Evolutionary conservation across 805 yeast genomes (phyloP), one percentile per base, ranked within the genome.

Genomic region (Cyberlindnera veronae): DNA sequence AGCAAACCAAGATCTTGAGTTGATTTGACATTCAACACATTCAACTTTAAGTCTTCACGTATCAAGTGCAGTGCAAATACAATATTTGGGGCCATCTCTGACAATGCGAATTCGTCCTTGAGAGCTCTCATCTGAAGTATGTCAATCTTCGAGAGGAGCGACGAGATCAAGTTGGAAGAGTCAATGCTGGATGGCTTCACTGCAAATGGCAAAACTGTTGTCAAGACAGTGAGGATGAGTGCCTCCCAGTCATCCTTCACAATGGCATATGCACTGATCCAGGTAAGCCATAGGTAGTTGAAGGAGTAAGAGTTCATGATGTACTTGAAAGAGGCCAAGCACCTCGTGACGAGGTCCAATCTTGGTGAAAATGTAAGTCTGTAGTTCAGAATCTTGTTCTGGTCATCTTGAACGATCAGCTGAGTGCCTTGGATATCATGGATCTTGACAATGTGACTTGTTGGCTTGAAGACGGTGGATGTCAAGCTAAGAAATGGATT

Each of bases 1-100:
- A 89, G 58, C 1, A 63, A 19, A 0, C 83, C 78, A 21, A 90
- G 51, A 23, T 61, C 61, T 4, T 63, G 50, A 11, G 70, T 62
- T 8, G 64, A 57, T 0, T 51, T 39, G 3, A 54, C 40, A 5
- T 71, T 65, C 19, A 77, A 61, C 2, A 76, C 61, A 50, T 84
- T 79, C 22, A 91, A 64, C 37, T 73, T 71, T 33, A 72, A 59
- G 45, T 91, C 97, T 58, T 91, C 97, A 39, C 89, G 66, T 2
- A 87, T 63, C 28, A 89, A 54, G 62, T 90, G 97, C 34, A 91
- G 61, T 0, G 89, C 76, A 19, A 84, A 61, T 0, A 80, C 70
- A 10, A 86, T 70, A 42, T 76, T 79, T 0, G 91, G 84, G 0
- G 80, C 63, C 51, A 79, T 60, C 22, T 77, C 77, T n/a, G 67